Conservation (phyloP, 257 asterid species). For the Gynochthodes officinalis region DNA sequence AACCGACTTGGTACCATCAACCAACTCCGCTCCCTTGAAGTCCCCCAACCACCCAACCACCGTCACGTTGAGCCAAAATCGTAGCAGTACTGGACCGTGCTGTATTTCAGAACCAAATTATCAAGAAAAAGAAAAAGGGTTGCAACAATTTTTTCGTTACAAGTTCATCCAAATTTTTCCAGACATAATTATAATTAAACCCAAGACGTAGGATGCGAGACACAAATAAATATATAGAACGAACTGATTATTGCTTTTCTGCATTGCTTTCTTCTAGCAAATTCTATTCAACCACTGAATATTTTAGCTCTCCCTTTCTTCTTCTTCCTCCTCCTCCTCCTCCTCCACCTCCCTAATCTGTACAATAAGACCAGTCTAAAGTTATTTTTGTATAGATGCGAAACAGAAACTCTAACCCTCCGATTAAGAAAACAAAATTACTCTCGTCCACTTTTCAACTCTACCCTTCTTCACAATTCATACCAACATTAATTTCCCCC, state of each 20-base stretch:
- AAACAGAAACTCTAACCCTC: constrained; percentile 22
- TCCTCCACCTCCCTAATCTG: constrained; percentile 27
- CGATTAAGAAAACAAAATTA: background rate
- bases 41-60: too few relatives aligned
- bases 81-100: too few relatives aligned
- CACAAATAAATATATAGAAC: background rate
- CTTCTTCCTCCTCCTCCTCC: background rate
- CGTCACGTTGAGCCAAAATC: too few relatives aligned
- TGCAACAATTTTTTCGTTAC: background rate
- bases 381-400: constrained; percentile 39
- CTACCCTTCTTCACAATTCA: background rate
- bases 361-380: constrained; percentile 35
- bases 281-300: background rate
- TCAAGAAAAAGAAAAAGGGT: too few relatives aligned
- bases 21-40: too few relatives aligned
- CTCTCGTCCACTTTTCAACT: background rate
- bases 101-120: too few relatives aligned
- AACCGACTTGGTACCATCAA: too few relatives aligned
- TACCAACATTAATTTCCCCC: background rate
- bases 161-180: background rate
- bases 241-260: constrained; percentile 18
- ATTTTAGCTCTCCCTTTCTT: background rate
- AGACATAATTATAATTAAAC: background rate
- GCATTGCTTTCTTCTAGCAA: constrained; percentile 1
- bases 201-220: background rate